Conservation (phyloP, 768 basidiomycete species). For the Pleurotus salmoneostramineus region DNA sequence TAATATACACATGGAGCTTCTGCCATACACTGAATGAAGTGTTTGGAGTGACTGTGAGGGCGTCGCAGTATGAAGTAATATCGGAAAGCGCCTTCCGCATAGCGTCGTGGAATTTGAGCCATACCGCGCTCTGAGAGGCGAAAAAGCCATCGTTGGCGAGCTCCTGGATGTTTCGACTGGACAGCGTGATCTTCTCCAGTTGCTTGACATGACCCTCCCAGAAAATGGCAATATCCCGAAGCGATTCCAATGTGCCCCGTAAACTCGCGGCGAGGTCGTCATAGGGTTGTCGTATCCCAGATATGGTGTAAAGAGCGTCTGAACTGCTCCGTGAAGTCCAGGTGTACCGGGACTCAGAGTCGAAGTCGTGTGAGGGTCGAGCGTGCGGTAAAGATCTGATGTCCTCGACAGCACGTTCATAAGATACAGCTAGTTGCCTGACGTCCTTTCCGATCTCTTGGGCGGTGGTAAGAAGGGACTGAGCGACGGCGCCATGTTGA, state of each 20-base stretch:
- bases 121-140: background rate
- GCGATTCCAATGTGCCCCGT: background rate
- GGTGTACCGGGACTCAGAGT: background rate
- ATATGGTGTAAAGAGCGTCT: background rate
- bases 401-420: background rate
- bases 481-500: background rate
- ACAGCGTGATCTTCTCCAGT: background rate
- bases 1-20: background rate
- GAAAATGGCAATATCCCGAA: background rate
- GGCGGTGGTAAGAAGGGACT: background rate
- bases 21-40: background rate
- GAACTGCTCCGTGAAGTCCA: too few relatives aligned
- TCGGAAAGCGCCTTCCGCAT: background rate
- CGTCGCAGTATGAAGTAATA: background rate
- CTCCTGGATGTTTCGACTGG: background rate
- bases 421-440: background rate
- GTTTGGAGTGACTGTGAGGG: background rate
- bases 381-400: background rate
- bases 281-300: background rate
- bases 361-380: background rate
- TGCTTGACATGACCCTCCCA: background rate
- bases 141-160: background rate
- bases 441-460: background rate
- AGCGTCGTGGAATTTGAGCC: background rate
- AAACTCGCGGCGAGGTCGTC: background rate